Evolutionary conservation across 2,329 filamentous ascomycete species (phyloP), one percentile per base, ranked within the genome.

Genomic region (Rhytidhysteron rufulum): DNA sequence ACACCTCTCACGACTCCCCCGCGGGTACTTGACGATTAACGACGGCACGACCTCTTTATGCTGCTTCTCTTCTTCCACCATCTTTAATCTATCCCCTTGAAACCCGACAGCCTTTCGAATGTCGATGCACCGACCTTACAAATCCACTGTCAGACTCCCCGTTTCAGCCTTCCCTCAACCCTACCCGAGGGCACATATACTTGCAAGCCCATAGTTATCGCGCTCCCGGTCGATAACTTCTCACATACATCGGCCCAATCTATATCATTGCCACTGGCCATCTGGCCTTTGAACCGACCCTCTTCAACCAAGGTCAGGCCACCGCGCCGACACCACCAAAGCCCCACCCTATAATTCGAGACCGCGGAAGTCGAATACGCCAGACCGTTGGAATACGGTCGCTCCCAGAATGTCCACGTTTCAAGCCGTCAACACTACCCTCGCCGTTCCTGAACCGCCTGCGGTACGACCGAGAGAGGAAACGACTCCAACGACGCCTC

Each of bases 401-500:
- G 21, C 30, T n/a, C n/a, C 15, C 30, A 44, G 41, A 41, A 79
- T 81, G 76, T 71, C 78, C 50, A 68, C 74, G 43, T 83, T 83
- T 60, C 71, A 75, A 57, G 74, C 80, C 47, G 78, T 82, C 58
- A 83, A 82, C 63, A 75, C 73, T 45, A 73, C 71, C 42, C 66
- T 78, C 40, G 62, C 70, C 19, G 62, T 65, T 32, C 63, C 63
- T 15, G 66, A 73, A 16, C 56, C 54, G 41, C 53, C 55, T 38
- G 64, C 70, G 44, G 67, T 68, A 37, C 60, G 68, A 36, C 67
- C 70, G 46, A 71, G 71, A 37, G 77, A 77, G 48, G 77, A 75
- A 49, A 72, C 69, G 38, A 75, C 73, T 33, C 73, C 79, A n/a
- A 75, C 73, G 6, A 81, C 78, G 18, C 78, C 72, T 43, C 77